Evolutionary conservation across 129 eudicot genomes (phyloP).

Genomic region (Arctium minus): DNA sequence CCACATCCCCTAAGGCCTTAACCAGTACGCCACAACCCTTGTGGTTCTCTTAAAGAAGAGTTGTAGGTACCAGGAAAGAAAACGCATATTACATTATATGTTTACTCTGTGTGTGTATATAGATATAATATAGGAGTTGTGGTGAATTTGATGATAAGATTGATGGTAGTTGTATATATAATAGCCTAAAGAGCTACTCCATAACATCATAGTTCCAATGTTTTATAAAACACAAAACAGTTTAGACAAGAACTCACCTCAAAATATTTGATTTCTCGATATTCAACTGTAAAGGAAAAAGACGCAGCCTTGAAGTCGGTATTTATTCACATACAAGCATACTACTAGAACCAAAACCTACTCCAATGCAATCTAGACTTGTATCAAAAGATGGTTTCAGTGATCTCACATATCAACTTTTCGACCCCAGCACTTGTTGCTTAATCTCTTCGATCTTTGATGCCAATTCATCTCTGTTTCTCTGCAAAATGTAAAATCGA

Average conservation of each 20-base stretch:
- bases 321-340: constrained; percentile 18
- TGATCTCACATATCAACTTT: constrained; percentile 26
- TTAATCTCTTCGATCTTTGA: constrained; percentile 70
- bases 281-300: constrained; percentile 1
- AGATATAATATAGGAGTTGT: not conserved
- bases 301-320: constrained; percentile 1
- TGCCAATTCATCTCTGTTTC: constrained; percentile 69
- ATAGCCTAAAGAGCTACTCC: not conserved
- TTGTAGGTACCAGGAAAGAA: not conserved
- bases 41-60: too few species aligned
- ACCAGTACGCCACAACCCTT: too few species aligned
- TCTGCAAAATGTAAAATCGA: constrained; percentile 41
- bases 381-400: constrained; percentile 1
- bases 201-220: not conserved
- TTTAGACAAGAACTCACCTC: not conserved
- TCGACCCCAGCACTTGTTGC: constrained; percentile 63
- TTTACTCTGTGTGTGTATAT: too few species aligned
- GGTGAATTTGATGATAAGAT: not conserved
- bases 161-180: not conserved
- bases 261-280: not conserved
- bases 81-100: too few species aligned
- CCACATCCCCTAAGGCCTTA: too few species aligned
- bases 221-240: not conserved
- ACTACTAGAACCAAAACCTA: not conserved
- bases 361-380: constrained; percentile 3